These are phyloP conservation scores for Cajanus cajan DNA, from an alignment of 306 rosid genomes.

Conservation along the genomic window DNA sequence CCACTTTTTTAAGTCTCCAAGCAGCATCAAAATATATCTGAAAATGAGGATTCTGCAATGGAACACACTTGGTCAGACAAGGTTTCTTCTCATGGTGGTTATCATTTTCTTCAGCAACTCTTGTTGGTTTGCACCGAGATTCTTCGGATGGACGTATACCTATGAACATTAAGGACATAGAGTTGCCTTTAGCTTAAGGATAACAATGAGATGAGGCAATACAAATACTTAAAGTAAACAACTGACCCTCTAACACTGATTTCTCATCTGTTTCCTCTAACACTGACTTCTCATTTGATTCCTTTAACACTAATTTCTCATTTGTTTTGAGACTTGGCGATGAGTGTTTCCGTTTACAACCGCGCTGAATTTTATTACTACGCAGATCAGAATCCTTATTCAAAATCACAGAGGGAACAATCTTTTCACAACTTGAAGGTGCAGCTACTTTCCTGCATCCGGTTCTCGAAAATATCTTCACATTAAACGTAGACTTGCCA, in stretches of 20 bases:
- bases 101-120: neutral
- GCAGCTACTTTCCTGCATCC: slow-evolving; percentile 17
- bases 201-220: neutral
- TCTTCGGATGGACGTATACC: neutral
- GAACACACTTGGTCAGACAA: neutral
- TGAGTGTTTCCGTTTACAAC: neutral
- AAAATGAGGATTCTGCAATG: neutral
- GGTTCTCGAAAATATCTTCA: slow-evolving; percentile 23
- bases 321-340: neutral
- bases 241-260: neutral
- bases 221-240: neutral
- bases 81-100: neutral
- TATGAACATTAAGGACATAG: neutral
- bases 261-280: neutral
- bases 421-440: neutral
- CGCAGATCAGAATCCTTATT: neutral
- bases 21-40: neutral
- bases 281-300: neutral
- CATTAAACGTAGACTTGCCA: neutral
- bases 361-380: neutral
- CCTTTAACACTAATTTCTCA: neutral
- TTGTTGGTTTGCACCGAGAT: neutral
- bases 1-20: neutral
- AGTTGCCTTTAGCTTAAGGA: neutral
- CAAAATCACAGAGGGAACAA: neutral